Base-by-base conservation (phyloP, 1,284 basidiomycete genomes). In the Ganoderma boninense region DNA sequence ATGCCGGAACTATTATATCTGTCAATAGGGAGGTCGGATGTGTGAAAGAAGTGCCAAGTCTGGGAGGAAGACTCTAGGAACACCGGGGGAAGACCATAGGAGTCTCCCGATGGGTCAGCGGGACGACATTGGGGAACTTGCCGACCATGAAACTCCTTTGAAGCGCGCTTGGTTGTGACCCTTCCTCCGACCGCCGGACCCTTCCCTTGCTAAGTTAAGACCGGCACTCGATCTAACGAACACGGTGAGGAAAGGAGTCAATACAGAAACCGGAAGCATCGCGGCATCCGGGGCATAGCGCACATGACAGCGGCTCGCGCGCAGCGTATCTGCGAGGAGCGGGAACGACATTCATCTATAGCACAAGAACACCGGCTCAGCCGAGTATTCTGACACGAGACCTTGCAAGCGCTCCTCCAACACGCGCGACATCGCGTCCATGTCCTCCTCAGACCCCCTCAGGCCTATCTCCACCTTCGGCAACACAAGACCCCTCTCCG, bases 81-180 rank as follows among this genome's bases (percentile, higher is more conserved):
- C 29, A 32, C 29, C 29, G 29, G 29, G 10, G 23, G 23, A 14
- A 23, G 49, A 52, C 16, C 8, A 46, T 4, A n/a, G n/a, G n/a
- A 7, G 11, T n/a, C 46, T 49, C 46, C 46, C 23, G 46, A 49
- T 26, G 23, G 23, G 46, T 49, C 46, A 49, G n/a, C 46, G 49
- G 49, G 26, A 52, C 23, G 13, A 26, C 23, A 57, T 80, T 78
- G 74, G 80, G 79, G 1, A 77, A 52, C 14, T 23, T 26, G 23
- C 49, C 26, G 26, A 26, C 23, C 23, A 13, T 52, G 49, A 52
- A 52, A 52, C 8, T 38, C 38, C 38, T 10, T 38, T 10, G 10
- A 38, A 38, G 7, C 38, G 38, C 38, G 10, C 38, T 38, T 38
- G 38, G 38, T 38, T 38, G 38, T 1, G 38, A 32, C 29, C 29